Conservation (phyloP, 1,139 yeast species). For the Lodderomyces metapsilosis region DNA sequence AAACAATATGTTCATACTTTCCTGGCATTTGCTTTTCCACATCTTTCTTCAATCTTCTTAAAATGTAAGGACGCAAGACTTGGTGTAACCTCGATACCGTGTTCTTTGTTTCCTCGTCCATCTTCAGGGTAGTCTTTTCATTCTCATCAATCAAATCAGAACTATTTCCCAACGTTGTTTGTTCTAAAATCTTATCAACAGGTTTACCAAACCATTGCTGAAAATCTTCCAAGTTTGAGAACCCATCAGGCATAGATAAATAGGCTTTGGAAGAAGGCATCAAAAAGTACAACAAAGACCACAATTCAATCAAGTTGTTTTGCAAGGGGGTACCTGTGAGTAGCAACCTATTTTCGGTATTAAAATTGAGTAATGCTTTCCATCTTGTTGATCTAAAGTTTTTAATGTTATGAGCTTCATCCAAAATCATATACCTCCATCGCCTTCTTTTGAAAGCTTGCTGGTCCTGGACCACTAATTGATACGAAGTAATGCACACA, state of each 20-base stretch:
- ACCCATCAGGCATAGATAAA: constrained; percentile 86
- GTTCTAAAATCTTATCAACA: constrained; percentile 85
- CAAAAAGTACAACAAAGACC: constrained; percentile 89
- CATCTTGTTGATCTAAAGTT: constrained; percentile 95
- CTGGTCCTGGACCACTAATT: constrained; percentile 93
- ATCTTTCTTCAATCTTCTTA: constrained; percentile 90
- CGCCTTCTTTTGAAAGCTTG: constrained; percentile 86
- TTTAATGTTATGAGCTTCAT: constrained; percentile 97
- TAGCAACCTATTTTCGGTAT: constrained; percentile 81
- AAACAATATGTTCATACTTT: constrained; percentile 90
- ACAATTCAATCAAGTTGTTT: constrained; percentile 85
- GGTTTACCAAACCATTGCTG: constrained; percentile 99
- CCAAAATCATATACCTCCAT: constrained; percentile 96
- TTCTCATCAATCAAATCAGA: constrained; percentile 46
- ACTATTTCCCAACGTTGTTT: constrained; percentile 56
- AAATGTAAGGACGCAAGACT: constrained; percentile 85
- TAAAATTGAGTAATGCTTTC: constrained; percentile 93
- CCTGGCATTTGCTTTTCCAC: constrained; percentile 99
- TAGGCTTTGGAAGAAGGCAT: constrained; percentile 86
- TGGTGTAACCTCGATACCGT: constrained; percentile 91
- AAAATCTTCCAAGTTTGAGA: constrained; percentile 92
- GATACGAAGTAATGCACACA: constrained; percentile 95
- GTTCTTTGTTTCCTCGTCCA: constrained; percentile 69
- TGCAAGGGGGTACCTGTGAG: constrained; percentile 96
- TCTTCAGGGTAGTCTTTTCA: constrained; percentile 34